Evolutionary conservation across 2,329 filamentous ascomycete species (phyloP).

Genomic region (Botrytis galanthina): DNA sequence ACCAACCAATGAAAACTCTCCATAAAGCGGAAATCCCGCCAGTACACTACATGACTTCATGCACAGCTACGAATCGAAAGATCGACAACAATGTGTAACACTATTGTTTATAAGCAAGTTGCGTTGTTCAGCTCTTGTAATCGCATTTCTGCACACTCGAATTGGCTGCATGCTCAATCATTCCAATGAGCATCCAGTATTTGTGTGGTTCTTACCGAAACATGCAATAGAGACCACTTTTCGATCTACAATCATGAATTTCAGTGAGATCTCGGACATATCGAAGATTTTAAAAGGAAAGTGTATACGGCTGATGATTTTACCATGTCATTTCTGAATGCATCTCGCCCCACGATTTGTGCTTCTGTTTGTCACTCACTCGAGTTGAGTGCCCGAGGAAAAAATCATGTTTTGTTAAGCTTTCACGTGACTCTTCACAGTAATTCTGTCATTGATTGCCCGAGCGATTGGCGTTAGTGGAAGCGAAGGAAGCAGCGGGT

Average conservation of each 20-base stretch:
- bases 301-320: background rate
- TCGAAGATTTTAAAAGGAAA: background rate
- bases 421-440: background rate
- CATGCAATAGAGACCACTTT: background rate
- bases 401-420: background rate
- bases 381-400: background rate
- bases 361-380: background rate
- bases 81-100: background rate
- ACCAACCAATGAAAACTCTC: background rate
- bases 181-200: background rate
- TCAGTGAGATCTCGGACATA: background rate
- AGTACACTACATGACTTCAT: background rate
- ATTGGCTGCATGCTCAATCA: background rate
- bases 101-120: background rate
- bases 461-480: background rate
- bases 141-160: background rate
- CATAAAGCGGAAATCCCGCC: background rate
- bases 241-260: background rate
- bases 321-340: background rate
- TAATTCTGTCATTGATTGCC: background rate
- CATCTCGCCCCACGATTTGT: background rate
- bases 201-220: background rate
- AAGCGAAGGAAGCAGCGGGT: background rate
- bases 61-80: background rate
- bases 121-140: constrained; percentile 3